phyloP scores from a whole-genome alignment of 73 alveolate genomes.

The Blepharisma stoltei region DNA sequence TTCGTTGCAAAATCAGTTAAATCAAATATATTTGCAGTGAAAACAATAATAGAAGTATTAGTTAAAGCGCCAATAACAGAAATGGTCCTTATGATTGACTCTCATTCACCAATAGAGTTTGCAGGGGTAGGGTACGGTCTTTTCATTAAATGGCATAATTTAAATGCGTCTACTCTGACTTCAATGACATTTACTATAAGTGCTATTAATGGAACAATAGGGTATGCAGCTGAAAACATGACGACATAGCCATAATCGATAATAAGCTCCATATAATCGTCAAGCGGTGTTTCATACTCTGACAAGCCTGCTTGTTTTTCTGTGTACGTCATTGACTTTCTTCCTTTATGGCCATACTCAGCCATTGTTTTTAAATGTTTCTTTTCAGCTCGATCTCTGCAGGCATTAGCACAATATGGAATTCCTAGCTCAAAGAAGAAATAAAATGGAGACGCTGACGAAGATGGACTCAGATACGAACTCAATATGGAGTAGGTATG shows the following conservation, averaged over 20 bases:
- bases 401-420: not conserved
- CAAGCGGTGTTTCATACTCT: conserved; percentile 27
- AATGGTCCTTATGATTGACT: not conserved
- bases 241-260: conserved; percentile 31
- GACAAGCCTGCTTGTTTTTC: conserved; percentile 7
- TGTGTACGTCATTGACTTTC: not conserved
- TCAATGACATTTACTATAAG: conserved; percentile 11
- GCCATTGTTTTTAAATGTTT: not conserved
- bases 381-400: not conserved
- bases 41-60: conserved; percentile 28
- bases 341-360: not conserved
- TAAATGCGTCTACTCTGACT: conserved; percentile 25
- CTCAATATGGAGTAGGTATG: too few relatives aligned
- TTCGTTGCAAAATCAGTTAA: not conserved
- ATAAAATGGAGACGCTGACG: too few relatives aligned
- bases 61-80: conserved; percentile 24
- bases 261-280: conserved; percentile 28
- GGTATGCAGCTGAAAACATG: conserved; percentile 27
- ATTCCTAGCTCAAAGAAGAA: conserved; percentile 28
- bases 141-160: conserved; percentile 18
- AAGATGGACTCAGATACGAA: too few relatives aligned
- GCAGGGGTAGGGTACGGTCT: conserved; percentile 32
- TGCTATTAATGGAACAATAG: conserved; percentile 25
- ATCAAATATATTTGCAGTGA: conserved; percentile 8
- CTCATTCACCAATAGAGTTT: conserved; percentile 26